These are phyloP conservation scores for Pelargonium nanum DNA, from an alignment of 345 rosid species.

Conservation along the genomic window DNA sequence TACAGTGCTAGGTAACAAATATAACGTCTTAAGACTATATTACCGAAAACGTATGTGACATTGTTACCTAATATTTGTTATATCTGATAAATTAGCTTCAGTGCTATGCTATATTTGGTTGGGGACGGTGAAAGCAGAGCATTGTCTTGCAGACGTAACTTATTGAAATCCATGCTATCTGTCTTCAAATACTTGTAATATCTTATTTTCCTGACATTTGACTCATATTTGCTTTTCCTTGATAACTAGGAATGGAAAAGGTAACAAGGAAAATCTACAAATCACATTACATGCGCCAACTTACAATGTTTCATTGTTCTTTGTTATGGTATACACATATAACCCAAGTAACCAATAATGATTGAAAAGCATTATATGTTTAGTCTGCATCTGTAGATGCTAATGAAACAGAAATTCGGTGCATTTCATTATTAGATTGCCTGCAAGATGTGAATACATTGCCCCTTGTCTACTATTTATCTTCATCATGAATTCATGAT, in stretches of 20 bases:
- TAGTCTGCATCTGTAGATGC: too few species aligned
- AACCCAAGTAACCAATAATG: too few species aligned
- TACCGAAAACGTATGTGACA: not conserved
- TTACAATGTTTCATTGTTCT: not conserved
- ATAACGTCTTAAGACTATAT: not conserved
- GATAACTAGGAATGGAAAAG: not conserved
- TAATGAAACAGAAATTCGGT: too few species aligned
- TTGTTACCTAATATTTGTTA: too few species aligned
- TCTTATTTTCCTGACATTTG: not conserved
- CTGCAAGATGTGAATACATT: too few species aligned
- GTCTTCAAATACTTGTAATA: not conserved
- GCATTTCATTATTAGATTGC: too few species aligned
- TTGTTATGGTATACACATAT: not conserved
- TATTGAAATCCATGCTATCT: not conserved
- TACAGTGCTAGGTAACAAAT: not conserved
- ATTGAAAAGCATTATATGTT: too few species aligned
- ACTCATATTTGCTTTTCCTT: not conserved
- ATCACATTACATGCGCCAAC: not conserved
- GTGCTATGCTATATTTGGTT: not conserved
- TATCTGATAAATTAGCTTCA: too few species aligned
- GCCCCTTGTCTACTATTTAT: too few species aligned
- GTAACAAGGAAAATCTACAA: not conserved
- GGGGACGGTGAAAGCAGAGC: not conserved
- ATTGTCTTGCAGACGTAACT: not conserved
- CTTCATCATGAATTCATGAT: too few species aligned